Conservation (phyloP, 2,329 filamentous ascomycete species). For the Aspergillus novofumigatus region DNA sequence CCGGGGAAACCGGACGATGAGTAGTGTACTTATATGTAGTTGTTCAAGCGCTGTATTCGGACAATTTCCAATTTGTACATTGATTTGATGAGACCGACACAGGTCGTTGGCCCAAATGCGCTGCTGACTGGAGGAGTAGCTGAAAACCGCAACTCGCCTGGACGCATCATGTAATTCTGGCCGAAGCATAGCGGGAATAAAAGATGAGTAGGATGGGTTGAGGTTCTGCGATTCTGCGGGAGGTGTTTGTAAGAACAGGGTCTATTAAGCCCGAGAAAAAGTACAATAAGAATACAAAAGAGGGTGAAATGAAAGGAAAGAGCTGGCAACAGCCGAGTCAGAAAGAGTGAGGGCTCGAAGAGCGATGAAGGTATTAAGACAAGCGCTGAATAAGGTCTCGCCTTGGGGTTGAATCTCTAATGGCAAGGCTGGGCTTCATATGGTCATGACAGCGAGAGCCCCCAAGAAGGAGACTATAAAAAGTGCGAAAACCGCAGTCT, state of each 20-base stretch:
- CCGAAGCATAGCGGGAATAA: background rate
- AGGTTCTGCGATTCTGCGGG: background rate
- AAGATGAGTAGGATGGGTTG: background rate
- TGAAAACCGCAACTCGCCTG: background rate
- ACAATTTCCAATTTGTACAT: background rate
- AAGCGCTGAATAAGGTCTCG: constrained; percentile 2
- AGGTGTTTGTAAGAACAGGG: background rate
- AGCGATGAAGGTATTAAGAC: constrained; percentile 13
- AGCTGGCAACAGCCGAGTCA: constrained; percentile 2
- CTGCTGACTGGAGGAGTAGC: background rate
- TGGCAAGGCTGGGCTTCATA: background rate
- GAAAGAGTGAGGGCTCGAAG: constrained; percentile 3
- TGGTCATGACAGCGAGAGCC: background rate
- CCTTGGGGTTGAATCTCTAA: background rate
- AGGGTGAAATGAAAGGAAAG: background rate
- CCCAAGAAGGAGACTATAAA: background rate
- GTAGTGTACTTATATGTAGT: background rate
- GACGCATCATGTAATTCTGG: background rate
- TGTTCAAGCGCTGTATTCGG: background rate
- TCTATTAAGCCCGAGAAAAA: background rate
- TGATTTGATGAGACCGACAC: background rate
- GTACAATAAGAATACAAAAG: constrained; percentile 6
- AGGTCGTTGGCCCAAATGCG: background rate
- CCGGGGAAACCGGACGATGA: background rate
- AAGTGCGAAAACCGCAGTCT: background rate